A percentile compares a stretch with the other conserved stretches of the same genome.
Conservation (phyloP, 2,329 filamentous ascomycete species). For the Verruconis gallopava region DNA sequence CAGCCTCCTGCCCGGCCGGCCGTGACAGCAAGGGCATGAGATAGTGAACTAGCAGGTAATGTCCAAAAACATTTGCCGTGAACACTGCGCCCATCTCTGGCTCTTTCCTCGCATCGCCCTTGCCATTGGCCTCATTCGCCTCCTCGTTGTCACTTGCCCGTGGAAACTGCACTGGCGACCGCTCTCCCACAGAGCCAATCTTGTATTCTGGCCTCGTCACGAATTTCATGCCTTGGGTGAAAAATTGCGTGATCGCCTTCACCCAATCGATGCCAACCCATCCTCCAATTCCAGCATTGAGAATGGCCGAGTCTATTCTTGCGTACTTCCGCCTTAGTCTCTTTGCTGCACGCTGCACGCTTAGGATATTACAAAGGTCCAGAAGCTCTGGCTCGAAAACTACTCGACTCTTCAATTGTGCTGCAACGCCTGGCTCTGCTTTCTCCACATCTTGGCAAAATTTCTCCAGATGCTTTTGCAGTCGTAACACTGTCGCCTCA, state of each 20-base stretch:
- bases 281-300: constrained; percentile 81
- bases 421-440: constrained; percentile 29
- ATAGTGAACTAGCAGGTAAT: constrained; percentile 78
- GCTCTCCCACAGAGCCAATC: constrained; percentile 42
- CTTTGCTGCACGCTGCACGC: constrained; percentile 40
- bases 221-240: constrained; percentile 57
- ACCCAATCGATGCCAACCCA: constrained; percentile 70
- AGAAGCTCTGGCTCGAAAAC: constrained; percentile 43
- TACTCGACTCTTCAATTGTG: constrained; percentile 22
- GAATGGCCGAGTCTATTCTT: constrained; percentile 64
- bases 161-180: constrained; percentile 41
- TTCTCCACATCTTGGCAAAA: constrained; percentile 32
- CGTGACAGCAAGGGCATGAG: constrained; percentile 56
- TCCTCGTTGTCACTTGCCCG: constrained; percentile 3
- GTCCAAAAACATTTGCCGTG: constrained; percentile 85
- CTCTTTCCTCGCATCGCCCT: constrained; percentile 24
- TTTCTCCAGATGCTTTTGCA: constrained; percentile 49
- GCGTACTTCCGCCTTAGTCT: constrained; percentile 45
- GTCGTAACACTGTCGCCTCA: constrained; percentile 51
- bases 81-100: constrained; percentile 70
- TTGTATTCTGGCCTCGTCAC: constrained; percentile 73
- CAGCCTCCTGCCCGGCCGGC: constrained; percentile 30
- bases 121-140: not conserved
- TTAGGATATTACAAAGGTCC: constrained; percentile 43
- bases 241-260: constrained; percentile 39